Evolutionary conservation across 768 basidiomycete species (phyloP).

Genomic region (Mycena kentingensis): DNA sequence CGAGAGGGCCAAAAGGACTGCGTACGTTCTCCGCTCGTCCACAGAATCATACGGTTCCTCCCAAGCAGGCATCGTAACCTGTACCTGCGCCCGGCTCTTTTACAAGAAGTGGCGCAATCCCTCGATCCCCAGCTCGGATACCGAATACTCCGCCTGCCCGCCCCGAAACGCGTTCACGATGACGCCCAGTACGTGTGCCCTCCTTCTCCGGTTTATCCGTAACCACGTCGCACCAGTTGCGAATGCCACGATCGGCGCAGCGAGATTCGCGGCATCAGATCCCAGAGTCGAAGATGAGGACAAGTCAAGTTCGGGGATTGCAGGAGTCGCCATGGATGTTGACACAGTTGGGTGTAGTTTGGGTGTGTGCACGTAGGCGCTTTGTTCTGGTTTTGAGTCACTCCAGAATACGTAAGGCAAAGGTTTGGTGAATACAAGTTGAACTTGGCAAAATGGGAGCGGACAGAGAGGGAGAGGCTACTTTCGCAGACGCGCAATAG

Average conservation of each 20-base stretch:
- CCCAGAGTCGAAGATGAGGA: no score
- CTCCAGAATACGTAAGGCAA: no score
- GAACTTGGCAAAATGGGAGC: no score
- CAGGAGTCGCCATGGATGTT: no score
- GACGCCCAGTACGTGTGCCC: slow-evolving; percentile 53
- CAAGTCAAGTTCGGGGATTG: no score
- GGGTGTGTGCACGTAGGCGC: no score
- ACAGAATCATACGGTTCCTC: slow-evolving; percentile 79
- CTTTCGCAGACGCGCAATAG: neutral
- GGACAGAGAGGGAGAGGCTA: no score
- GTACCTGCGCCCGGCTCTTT: slow-evolving; percentile 87
- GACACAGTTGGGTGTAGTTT: no score
- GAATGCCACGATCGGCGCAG: no score
- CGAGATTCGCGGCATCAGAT: no score
- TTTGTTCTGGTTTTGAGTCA: no score
- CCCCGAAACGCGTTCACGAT: slow-evolving; percentile 50
- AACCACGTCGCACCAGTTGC: slow-evolving; percentile 72
- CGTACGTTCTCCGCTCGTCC: slow-evolving; percentile 63
- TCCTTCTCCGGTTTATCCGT: slow-evolving; percentile 69
- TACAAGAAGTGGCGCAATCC: slow-evolving; percentile 94
- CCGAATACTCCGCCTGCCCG: slow-evolving; percentile 62
- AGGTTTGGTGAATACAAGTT: no score
- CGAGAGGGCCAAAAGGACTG: neutral
- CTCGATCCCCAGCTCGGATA: slow-evolving; percentile 80
- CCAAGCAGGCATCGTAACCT: slow-evolving; percentile 83